These are phyloP conservation scores for Blastobotrys terrestris DNA, from an alignment of 805 yeast species.

Conservation along the genomic window DNA sequence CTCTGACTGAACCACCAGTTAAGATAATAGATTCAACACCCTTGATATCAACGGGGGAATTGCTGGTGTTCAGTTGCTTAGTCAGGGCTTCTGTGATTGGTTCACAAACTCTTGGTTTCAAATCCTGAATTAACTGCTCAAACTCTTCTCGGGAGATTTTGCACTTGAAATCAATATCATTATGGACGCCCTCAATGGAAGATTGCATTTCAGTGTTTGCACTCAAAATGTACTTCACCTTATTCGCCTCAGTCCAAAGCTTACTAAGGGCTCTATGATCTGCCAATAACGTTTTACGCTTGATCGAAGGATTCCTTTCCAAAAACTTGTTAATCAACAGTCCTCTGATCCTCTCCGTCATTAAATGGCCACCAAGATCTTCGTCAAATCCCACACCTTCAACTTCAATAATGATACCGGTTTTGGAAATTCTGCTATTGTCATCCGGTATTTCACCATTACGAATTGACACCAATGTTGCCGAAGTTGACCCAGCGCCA, in stretches of 20 bases:
- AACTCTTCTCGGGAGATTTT: constrained; percentile 72
- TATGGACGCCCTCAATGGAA: constrained; percentile 65
- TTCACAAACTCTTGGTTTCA: constrained; percentile 39
- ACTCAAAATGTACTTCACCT: constrained; percentile 78
- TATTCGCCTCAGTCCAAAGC: constrained; percentile 78
- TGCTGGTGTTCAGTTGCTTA: constrained; percentile 26
- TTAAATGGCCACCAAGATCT: constrained; percentile 66
- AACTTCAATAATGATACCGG: constrained; percentile 44
- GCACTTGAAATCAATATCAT: constrained; percentile 69
- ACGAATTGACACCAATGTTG: constrained; percentile 68
- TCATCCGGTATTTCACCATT: constrained; percentile 37
- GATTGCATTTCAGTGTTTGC: constrained; percentile 79
- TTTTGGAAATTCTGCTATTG: constrained; percentile 12
- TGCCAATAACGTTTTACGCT: constrained; percentile 35
- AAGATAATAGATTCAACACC: constrained; percentile 63
- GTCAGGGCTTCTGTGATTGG: constrained; percentile 53
- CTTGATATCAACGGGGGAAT: constrained; percentile 24
- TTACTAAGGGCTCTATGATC: constrained; percentile 58
- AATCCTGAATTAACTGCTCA: constrained; percentile 48
- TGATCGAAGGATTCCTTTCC: constrained; percentile 31
- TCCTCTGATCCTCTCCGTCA: constrained; percentile 61
- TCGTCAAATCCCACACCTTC: constrained; percentile 67
- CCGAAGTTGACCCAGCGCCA: constrained; percentile 89
- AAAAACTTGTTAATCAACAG: constrained; percentile 56
- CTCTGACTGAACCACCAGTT: constrained; percentile 87